These are phyloP conservation scores for Beverwykella pulmonaria DNA, from an alignment of 495 filamentous ascomycete genomes.

Conservation along the genomic window DNA sequence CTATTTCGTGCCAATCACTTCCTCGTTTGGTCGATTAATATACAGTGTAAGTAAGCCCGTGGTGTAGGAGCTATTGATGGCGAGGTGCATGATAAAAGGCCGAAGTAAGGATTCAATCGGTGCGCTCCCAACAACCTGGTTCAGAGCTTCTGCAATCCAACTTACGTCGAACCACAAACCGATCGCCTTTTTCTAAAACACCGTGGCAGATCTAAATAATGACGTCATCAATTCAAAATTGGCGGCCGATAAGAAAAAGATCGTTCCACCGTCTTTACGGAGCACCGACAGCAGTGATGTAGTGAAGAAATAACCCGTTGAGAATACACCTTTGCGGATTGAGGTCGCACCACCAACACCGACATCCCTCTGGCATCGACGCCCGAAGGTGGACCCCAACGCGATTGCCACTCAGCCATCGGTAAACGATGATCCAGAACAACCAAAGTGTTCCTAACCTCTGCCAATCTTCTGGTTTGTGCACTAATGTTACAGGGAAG, in stretches of 20 bases:
- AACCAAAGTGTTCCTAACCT: slow-evolving; percentile 11
- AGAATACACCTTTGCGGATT: background rate
- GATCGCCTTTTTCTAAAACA: background rate
- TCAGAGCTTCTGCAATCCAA: background rate
- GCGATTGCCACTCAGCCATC: slow-evolving; percentile 20
- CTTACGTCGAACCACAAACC: background rate
- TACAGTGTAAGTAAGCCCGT: no score
- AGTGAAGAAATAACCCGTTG: background rate
- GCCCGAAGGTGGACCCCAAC: slow-evolving; percentile 3
- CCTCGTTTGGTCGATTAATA: background rate
- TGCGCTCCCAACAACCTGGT: background rate
- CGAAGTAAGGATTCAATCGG: no score
- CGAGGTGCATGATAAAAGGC: no score
- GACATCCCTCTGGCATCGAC: slow-evolving; percentile 2
- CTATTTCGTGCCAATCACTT: background rate
- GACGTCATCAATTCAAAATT: background rate
- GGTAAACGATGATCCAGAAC: slow-evolving; percentile 14
- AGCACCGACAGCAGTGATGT: background rate
- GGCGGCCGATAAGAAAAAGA: background rate
- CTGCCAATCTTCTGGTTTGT: background rate
- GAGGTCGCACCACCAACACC: background rate
- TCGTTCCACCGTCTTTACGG: background rate
- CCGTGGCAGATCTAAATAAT: background rate
- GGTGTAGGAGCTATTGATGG: no score
- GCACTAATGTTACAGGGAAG: slow-evolving; percentile 14